A percentile compares a stretch with the other conserved stretches of the same genome.
Conservation (phyloP, 73 alveolate genomes). For the Paramecium octaurelia region DNA sequence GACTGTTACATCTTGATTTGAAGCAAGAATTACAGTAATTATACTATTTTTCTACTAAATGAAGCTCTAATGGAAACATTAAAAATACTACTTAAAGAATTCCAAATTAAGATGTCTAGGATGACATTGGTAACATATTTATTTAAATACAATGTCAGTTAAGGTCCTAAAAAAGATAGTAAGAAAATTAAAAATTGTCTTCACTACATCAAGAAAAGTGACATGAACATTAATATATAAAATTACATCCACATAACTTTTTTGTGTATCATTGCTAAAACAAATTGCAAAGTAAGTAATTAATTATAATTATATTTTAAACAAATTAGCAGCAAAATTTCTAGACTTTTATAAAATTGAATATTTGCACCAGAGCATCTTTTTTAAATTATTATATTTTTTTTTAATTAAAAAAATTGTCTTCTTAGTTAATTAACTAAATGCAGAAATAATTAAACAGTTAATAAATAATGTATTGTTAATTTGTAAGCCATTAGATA, state of each 20-base stretch:
- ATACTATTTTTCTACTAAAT: too few relatives aligned
- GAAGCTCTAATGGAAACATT: neutral
- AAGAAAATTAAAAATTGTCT: neutral
- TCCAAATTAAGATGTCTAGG: constrained; percentile 39
- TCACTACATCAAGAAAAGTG: constrained; percentile 62
- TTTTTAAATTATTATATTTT: neutral
- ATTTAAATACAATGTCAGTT: neutral
- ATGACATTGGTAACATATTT: constrained; percentile 20
- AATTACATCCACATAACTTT: constrained; percentile 65
- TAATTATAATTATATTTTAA: neutral
- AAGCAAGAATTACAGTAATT: too few relatives aligned
- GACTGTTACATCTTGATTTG: too few relatives aligned
- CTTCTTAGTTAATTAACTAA: neutral
- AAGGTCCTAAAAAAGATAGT: constrained; percentile 20
- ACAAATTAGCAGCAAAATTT: neutral
- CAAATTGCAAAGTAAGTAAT: neutral
- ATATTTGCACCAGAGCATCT: neutral
- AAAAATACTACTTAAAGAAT: neutral
- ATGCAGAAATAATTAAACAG: neutral
- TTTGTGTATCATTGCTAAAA: neutral
- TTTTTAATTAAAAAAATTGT: neutral
- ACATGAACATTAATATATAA: constrained; percentile 75
- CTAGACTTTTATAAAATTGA: neutral
- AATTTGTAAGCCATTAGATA: neutral
- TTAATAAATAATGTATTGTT: neutral